Percentiles rank a stretch among this genome's conserved stretches.
These are phyloP conservation scores for Gastrodia elata DNA, from an alignment of 106 monocot genomes.

Conservation along the genomic window DNA sequence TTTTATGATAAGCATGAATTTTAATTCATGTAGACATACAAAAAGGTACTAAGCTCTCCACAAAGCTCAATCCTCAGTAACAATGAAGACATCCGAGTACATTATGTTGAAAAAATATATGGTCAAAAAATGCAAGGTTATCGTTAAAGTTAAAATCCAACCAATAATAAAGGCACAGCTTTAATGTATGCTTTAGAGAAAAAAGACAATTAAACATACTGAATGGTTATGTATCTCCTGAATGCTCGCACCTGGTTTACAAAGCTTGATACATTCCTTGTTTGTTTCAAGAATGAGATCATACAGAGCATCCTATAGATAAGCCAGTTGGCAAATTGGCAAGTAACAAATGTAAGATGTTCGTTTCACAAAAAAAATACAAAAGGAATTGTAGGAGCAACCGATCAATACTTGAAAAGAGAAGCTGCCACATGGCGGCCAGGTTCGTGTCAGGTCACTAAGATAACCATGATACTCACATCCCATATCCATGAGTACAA, in stretches of 20 bases:
- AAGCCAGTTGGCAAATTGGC: neutral
- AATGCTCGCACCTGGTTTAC: conserved; percentile 87
- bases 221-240: conserved; percentile 79
- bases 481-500: conserved; percentile 97
- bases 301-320: conserved; percentile 65
- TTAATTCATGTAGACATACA: neutral
- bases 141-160: neutral
- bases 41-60: neutral
- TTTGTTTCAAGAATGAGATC: conserved; percentile 81
- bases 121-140: neutral
- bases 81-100: neutral
- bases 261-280: conserved; percentile 87
- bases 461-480: conserved; percentile 98
- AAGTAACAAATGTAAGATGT: neutral
- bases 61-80: neutral
- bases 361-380: neutral
- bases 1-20: neutral
- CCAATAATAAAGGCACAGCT: neutral
- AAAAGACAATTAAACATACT: conserved; percentile 20
- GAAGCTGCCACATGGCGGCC: conserved; percentile 66
- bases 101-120: neutral
- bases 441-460: conserved; percentile 91
- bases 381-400: neutral
- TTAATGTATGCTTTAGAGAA: neutral
- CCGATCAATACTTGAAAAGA: conserved; percentile 43